These are phyloP conservation scores for Pythium phragmitis DNA, from an alignment of 352 stramenopile species.

Conservation along the genomic window DNA sequence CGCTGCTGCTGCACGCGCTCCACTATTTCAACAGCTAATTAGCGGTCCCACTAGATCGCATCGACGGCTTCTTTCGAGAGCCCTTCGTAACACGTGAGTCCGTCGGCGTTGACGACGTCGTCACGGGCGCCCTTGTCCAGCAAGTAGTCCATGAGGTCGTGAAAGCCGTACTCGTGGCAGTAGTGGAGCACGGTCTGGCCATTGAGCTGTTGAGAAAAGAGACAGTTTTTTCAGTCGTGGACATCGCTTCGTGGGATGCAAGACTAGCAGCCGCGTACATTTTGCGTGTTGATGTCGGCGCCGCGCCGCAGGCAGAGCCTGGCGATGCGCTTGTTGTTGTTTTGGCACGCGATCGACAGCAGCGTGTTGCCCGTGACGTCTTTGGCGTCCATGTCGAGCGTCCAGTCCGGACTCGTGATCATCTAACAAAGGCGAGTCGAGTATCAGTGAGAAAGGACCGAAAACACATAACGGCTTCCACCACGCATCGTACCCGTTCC, in stretches of 20 bases:
- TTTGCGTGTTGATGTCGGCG: constrained; percentile 93
- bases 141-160: constrained; percentile 93
- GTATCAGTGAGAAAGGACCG: constrained; percentile 22
- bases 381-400: constrained; percentile 89
- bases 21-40: constrained; percentile 80
- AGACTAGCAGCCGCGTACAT: constrained; percentile 43
- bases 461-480: neutral
- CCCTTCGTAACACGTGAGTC: constrained; percentile 94
- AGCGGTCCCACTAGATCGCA: constrained; percentile 37
- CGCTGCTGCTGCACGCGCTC: constrained; percentile 66
- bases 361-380: constrained; percentile 92
- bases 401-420: constrained; percentile 90
- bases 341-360: constrained; percentile 93
- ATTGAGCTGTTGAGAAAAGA: constrained; percentile 53
- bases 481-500: constrained; percentile 44
- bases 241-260: neutral
- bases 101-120: constrained; percentile 90
- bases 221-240: too few species aligned
- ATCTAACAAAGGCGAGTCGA: constrained; percentile 35
- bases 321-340: constrained; percentile 95
- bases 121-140: constrained; percentile 94
- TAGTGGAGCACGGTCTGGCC: constrained; percentile 93
- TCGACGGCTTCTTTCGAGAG: constrained; percentile 86
- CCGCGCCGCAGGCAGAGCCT: constrained; percentile 93
- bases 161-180: constrained; percentile 93